These are phyloP conservation scores for Terana coerulea DNA, from an alignment of 768 basidiomycete genomes.

Conservation along the genomic window DNA sequence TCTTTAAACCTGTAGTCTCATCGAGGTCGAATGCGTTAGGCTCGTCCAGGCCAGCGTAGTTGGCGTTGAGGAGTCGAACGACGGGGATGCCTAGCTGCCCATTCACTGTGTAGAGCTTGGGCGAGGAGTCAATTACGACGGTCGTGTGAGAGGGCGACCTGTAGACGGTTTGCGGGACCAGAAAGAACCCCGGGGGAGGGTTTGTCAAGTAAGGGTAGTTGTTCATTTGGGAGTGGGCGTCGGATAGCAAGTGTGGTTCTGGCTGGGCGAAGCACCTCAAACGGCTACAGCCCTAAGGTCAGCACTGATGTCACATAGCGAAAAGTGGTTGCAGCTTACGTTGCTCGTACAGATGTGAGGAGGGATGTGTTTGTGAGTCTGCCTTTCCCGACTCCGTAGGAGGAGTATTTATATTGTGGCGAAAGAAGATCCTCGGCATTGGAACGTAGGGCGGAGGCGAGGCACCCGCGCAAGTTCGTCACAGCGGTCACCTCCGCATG, in stretches of 20 bases:
- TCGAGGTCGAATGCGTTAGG: not conserved
- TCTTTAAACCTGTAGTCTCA: not conserved
- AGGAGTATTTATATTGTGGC: not conserved
- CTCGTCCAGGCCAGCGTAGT: not conserved
- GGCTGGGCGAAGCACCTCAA: no score
- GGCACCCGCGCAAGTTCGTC: not conserved
- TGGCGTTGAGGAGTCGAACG: not conserved
- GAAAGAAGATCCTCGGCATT: not conserved
- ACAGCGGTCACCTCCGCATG: not conserved
- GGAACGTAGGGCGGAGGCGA: not conserved
- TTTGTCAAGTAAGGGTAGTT: no score
- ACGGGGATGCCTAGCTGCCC: not conserved
- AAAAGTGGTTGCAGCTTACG: no score
- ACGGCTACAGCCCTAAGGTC: no score
- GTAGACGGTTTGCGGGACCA: not conserved
- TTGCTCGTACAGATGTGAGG: no score
- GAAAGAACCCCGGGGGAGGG: no score
- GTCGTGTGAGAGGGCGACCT: slow-evolving; percentile 3
- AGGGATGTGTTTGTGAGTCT: no score
- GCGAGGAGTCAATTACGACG: not conserved
- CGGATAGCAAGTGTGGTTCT: no score
- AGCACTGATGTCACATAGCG: no score
- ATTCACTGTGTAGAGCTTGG: not conserved
- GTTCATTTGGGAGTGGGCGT: no score
- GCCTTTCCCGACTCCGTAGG: no score